phyloP scores from a whole-genome alignment of 192 early-diverging fungal genomes.

The Mortierella claussenii region DNA sequence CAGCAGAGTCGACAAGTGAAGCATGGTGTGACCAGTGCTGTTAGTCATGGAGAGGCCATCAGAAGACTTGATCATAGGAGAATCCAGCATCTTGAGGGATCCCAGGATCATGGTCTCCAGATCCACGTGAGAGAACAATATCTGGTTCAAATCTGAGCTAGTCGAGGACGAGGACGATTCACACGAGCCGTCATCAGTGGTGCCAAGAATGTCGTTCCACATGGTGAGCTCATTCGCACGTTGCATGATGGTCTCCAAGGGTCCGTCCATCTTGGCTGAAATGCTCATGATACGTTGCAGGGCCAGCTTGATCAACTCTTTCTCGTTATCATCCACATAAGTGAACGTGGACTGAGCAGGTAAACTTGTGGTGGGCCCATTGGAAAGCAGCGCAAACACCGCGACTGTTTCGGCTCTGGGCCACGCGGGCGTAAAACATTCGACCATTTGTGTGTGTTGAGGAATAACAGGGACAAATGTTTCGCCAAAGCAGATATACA shows the following conservation, averaged over 20 bases:
- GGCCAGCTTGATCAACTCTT: slow-evolving; percentile 47
- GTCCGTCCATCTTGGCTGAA: slow-evolving; percentile 31
- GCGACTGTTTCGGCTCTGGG: slow-evolving; percentile 34
- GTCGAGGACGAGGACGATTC: not conserved
- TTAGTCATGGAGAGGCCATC: slow-evolving; percentile 36
- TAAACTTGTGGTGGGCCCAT: not conserved
- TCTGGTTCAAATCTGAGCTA: not conserved
- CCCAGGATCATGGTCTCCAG: slow-evolving; percentile 49
- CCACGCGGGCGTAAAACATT: slow-evolving; percentile 40
- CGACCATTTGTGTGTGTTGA: slow-evolving; percentile 32
- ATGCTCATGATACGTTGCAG: slow-evolving; percentile 48
- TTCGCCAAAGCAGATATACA: slow-evolving; percentile 50
- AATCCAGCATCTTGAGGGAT: slow-evolving; percentile 40
- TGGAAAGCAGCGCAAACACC: slow-evolving; percentile 20
- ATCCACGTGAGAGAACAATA: not conserved
- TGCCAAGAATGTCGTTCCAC: slow-evolving; percentile 39
- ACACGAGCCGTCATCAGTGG: not conserved
- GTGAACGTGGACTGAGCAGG: slow-evolving; percentile 30
- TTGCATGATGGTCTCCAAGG: slow-evolving; percentile 29
- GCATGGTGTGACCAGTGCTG: slow-evolving; percentile 63
- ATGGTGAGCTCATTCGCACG: slow-evolving; percentile 41
- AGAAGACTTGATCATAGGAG: slow-evolving; percentile 5
- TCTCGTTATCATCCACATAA: slow-evolving; percentile 49
- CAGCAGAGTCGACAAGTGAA: slow-evolving; percentile 72
- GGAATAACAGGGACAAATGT: slow-evolving; percentile 41